Percentiles rank a stretch among this genome's conserved stretches.
Conservation (phyloP, 2,329 filamentous ascomycete genomes). For the Fusarium udum region DNA sequence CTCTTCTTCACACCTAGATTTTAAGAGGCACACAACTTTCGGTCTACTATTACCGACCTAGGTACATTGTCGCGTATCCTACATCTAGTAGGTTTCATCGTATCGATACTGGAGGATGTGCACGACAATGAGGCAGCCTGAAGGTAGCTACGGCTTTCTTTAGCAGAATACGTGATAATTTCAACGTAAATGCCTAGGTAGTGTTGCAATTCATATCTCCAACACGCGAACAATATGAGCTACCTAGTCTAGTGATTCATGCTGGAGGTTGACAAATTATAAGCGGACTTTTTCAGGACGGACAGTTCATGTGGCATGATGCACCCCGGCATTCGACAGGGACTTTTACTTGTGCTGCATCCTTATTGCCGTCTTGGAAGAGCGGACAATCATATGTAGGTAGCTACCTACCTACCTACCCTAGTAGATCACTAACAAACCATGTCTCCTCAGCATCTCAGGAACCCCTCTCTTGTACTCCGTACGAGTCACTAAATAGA, state of each 20-base stretch:
- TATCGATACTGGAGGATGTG: too few species aligned
- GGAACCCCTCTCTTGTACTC: slow-evolving; percentile 9
- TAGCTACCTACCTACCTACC: neutral
- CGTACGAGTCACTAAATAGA: slow-evolving; percentile 3
- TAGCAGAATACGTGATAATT: slow-evolving; percentile 1
- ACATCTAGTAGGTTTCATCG: neutral
- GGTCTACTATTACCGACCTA: neutral
- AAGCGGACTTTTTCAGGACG: neutral
- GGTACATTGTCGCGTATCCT: neutral
- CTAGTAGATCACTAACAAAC: slow-evolving; percentile 4
- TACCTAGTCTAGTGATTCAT: too few species aligned
- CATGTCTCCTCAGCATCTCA: slow-evolving; percentile 13
- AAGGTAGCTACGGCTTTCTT: neutral
- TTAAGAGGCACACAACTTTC: neutral
- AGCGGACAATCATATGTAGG: neutral
- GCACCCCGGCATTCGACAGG: neutral
- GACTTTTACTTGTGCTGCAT: neutral
- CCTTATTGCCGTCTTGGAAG: slow-evolving; percentile 6
- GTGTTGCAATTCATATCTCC: neutral
- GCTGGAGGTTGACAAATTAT: neutral
- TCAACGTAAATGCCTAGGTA: neutral
- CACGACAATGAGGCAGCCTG: neutral
- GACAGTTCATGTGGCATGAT: slow-evolving; percentile 19
- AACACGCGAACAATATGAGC: neutral
- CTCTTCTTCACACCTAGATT: neutral